A percentile compares a stretch with the other conserved stretches of the same genome.
Evolutionary conservation across 2,329 filamentous ascomycete species (phyloP).

Genomic region (Microthyrium microscopicum): DNA sequence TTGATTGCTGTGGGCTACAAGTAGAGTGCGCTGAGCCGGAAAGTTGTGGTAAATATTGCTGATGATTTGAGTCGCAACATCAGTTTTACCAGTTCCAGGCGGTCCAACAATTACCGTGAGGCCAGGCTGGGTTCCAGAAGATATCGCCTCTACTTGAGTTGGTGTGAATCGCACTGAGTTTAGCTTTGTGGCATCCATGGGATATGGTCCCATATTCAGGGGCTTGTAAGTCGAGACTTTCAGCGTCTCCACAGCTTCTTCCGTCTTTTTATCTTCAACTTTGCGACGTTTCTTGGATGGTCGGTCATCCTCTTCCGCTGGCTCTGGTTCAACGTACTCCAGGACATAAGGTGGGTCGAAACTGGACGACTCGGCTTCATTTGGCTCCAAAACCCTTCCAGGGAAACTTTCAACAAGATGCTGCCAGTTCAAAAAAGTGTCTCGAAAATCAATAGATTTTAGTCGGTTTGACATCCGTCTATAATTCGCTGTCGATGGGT

Average conservation of each 20-base stretch:
- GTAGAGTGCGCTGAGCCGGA: constrained; percentile 73
- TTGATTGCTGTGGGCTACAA: constrained; percentile 95
- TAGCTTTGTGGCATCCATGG: constrained; percentile 61
- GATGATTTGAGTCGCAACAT: constrained; percentile 96
- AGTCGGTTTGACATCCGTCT: constrained; percentile 64
- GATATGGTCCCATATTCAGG: constrained; percentile 78
- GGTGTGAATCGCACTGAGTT: constrained; percentile 83
- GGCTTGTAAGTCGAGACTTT: constrained; percentile 83
- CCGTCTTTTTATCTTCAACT: constrained; percentile 50
- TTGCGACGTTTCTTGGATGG: constrained; percentile 76
- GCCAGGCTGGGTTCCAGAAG: constrained; percentile 85
- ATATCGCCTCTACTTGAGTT: constrained; percentile 79
- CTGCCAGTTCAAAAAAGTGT: constrained; percentile 92
- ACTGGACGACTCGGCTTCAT: constrained; percentile 51
- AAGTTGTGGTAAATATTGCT: constrained; percentile 99
- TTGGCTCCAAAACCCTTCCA: constrained; percentile 71
- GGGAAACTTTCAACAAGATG: constrained; percentile 81
- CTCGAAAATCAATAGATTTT: constrained; percentile 70
- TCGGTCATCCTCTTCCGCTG: constrained; percentile 31
- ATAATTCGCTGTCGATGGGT: constrained; percentile 76
- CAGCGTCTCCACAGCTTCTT: constrained; percentile 49
- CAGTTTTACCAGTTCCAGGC: constrained; percentile 96
- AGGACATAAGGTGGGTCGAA: constrained; percentile 82
- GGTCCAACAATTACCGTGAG: constrained; percentile 88
- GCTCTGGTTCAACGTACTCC: constrained; percentile 26